phyloP scores from a whole-genome alignment of 176 grass and related monocot genomes.

The Chloris gayana region DNA sequence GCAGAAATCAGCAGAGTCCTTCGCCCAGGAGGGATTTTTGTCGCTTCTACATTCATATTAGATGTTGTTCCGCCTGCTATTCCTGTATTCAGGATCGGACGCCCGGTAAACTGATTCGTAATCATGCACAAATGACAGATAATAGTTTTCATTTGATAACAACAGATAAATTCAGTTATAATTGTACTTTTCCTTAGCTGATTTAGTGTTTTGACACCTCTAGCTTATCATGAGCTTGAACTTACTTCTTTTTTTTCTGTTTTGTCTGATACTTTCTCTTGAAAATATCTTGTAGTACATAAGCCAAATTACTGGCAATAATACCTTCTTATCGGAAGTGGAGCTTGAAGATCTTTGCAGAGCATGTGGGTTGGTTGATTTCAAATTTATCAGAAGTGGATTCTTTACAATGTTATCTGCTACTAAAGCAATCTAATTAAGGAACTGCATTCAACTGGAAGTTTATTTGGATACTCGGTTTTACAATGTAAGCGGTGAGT shows the following conservation, averaged over 20 bases:
- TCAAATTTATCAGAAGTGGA: slow-evolving; percentile 71
- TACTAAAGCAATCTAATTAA: slow-evolving; percentile 56
- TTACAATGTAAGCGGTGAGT: slow-evolving; percentile 7
- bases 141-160: too few relatives aligned
- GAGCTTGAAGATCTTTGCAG: slow-evolving; percentile 85
- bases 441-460: neutral
- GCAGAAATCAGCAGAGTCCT: slow-evolving; percentile 91
- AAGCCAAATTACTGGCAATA: slow-evolving; percentile 57
- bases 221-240: too few relatives aligned
- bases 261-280: neutral
- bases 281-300: slow-evolving; percentile 59
- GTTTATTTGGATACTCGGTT: neutral
- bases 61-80: slow-evolving; percentile 59
- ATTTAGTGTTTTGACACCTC: too few relatives aligned
- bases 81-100: slow-evolving; percentile 57
- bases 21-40: slow-evolving; percentile 77
- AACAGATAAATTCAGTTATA: too few relatives aligned
- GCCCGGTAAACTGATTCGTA: too few relatives aligned
- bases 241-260: neutral
- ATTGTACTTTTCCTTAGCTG: too few relatives aligned
- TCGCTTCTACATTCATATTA: slow-evolving; percentile 77
- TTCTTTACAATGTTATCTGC: slow-evolving; percentile 86
- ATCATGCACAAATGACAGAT: too few relatives aligned
- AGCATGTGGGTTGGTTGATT: slow-evolving; percentile 77
- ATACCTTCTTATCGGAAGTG: slow-evolving; percentile 69